phyloP scores from a whole-genome alignment of 1,284 basidiomycete genomes.

The Malassezia yamatoensis region DNA sequence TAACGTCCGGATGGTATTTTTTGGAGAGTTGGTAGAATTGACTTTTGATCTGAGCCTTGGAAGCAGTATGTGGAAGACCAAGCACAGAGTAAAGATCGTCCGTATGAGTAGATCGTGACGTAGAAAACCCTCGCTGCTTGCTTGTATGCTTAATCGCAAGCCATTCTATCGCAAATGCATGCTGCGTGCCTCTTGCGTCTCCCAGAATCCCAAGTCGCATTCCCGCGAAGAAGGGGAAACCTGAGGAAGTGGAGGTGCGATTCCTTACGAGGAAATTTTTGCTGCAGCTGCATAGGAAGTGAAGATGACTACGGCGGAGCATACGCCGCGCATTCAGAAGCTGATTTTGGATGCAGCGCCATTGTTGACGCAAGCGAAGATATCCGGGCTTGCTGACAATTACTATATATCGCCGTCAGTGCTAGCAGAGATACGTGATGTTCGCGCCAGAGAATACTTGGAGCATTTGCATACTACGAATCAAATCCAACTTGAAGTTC shows the following conservation, averaged over 20 bases:
- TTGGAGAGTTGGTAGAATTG: conserved; percentile 47
- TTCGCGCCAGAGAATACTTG: conserved; percentile 36
- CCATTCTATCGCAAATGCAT: neutral
- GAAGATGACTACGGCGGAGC: neutral
- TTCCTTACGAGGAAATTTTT: no score
- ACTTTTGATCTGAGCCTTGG: conserved; percentile 42
- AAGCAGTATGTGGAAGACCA: conserved; percentile 21
- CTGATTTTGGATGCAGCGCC: conserved; percentile 45
- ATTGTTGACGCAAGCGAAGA: conserved; percentile 35
- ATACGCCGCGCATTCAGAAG: conserved; percentile 27
- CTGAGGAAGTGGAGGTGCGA: neutral
- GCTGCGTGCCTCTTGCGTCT: neutral
- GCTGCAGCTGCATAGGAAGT: neutral
- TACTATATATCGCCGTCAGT: conserved; percentile 41
- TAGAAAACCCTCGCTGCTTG: no score
- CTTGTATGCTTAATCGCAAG: no score
- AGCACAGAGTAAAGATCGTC: conserved; percentile 30
- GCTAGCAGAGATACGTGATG: conserved; percentile 43
- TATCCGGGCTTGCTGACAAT: conserved; percentile 34
- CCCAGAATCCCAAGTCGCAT: no score
- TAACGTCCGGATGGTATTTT: conserved; percentile 43
- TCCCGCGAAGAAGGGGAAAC: no score
- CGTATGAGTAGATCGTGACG: neutral
- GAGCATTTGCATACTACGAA: conserved; percentile 29
- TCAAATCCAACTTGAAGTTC: conserved; percentile 34